Percentiles rank a stretch among this genome's conserved stretches.
Evolutionary conservation across 768 basidiomycete genomes (phyloP).

Genomic region (Piloderma croceum): DNA sequence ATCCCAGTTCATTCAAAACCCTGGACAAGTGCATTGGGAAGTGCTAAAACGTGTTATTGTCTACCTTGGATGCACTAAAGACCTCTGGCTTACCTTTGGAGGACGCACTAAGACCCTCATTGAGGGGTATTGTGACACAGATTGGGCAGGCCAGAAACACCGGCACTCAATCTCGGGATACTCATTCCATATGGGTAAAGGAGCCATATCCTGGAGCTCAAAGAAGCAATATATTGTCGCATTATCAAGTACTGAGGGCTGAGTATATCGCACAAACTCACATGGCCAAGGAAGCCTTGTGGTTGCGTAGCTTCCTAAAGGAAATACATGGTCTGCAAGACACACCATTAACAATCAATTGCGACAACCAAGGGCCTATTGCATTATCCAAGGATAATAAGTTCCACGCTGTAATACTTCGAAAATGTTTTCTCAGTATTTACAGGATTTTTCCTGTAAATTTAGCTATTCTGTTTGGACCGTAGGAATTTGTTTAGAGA

Average conservation of each 20-base stretch:
- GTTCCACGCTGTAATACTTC: no score
- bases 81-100: no score
- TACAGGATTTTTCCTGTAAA: no score
- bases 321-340: slow-evolving; percentile 7
- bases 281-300: no score
- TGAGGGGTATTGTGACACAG: slow-evolving; percentile 15
- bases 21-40: slow-evolving; percentile 30
- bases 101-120: no score
- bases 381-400: slow-evolving; percentile 22
- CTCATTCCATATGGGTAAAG: no score
- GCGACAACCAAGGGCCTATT: slow-evolving; percentile 27
- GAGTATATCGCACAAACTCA: slow-evolving; percentile 31
- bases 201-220: slow-evolving; percentile 30
- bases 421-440: no score
- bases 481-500: no score
- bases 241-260: slow-evolving; percentile 26
- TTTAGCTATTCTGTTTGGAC: no score
- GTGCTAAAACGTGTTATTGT: slow-evolving; percentile 30
- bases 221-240: slow-evolving; percentile 28
- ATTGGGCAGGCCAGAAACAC: slow-evolving; percentile 17
- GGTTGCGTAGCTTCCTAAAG: slow-evolving; percentile 6
- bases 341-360: background rate
- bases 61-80: no score
- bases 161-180: slow-evolving; percentile 22
- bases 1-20: slow-evolving; percentile 21